Base-by-base conservation (phyloP, 768 basidiomycete species). In the Lactarius trivialis region DNA sequence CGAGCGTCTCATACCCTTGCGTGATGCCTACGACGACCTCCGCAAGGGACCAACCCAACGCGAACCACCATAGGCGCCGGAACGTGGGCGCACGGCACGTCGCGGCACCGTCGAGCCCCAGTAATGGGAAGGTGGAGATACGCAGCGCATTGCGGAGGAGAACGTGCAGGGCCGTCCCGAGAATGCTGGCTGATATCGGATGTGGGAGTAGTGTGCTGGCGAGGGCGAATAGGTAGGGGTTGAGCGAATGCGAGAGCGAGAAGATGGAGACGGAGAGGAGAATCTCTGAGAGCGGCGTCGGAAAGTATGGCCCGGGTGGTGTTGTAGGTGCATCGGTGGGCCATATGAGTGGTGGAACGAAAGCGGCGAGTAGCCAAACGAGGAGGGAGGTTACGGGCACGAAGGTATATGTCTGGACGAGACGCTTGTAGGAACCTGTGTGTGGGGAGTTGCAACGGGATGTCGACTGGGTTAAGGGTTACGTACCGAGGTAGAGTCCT, bases 21-120 rank as follows among this genome's bases (percentile, higher is more conserved):
- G 76, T 74, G 56, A 91, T 78, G 5, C 83, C 82, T 1, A 84
- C 82, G 24, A 80, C 65, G 5, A 85, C 85, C 66, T 90, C 91
- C 4, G 84, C 85, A 7, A 81, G 73, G 14, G 88, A 86, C 85
- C 86, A 90, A 0, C 88, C 87, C 2, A 92, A 76, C 2, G 86
- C 85, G 39, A 89, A 74, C 85, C 85, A 89, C 89, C 90, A 91
- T 4, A 88, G 82, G 33, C 82, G 78, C 24, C 73, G 71, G 75
- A 93, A 93, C 4, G 82, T 81, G 1, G 75, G 69, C 64, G 85
- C 78, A 59, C 72, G 75, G 77, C 82, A 85, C 8, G 81, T 83
- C 45, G 85, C 79, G 34, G 72, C 74, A 32, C 69, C 68, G 68
- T 77, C 74, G 63, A 78, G 73, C 55, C 78, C 76, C 17, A 85